A percentile compares a stretch with the other conserved stretches of the same genome.
These are phyloP conservation scores for Pythium rishiriense DNA, from an alignment of 352 stramenopile genomes.

Conservation along the genomic window DNA sequence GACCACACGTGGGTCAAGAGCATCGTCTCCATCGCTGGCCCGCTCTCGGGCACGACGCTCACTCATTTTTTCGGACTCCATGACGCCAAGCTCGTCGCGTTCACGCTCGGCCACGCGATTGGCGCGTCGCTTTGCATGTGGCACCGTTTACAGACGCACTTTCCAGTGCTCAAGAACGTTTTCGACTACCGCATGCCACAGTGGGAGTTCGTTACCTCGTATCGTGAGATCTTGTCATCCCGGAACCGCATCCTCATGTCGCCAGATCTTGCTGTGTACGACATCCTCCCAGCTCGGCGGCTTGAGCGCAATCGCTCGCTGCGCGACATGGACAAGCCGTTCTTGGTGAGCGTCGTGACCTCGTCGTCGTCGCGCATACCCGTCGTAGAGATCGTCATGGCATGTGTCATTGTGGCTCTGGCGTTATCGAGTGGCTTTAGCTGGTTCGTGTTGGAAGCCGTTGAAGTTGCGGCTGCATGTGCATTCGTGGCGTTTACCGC, in stretches of 20 bases:
- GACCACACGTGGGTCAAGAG: slow-evolving; percentile 57
- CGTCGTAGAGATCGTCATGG: slow-evolving; percentile 7
- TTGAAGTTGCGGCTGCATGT: slow-evolving; percentile 1
- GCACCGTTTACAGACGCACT: slow-evolving; percentile 27
- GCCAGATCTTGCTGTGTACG: slow-evolving; percentile 24
- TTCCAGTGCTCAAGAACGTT: slow-evolving; percentile 26
- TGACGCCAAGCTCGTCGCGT: slow-evolving; percentile 7
- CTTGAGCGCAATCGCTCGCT: slow-evolving; percentile 45
- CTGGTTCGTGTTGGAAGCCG: slow-evolving; percentile 1
- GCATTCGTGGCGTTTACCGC: slow-evolving; percentile 20
- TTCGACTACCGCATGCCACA: slow-evolving; percentile 39
- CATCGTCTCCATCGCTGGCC: slow-evolving; percentile 51
- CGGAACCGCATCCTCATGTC: slow-evolving; percentile 20
- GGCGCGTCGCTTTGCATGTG: slow-evolving; percentile 22
- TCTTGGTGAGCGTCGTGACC: slow-evolving; percentile 66
- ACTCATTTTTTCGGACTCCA: slow-evolving; percentile 25
- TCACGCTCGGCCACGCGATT: slow-evolving; percentile 18
- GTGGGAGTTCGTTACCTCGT: slow-evolving; percentile 31
- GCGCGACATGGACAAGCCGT: slow-evolving; percentile 51
- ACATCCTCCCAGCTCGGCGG: slow-evolving; percentile 36
- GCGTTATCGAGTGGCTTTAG: not conserved
- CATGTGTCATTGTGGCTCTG: not conserved
- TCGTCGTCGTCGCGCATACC: slow-evolving; percentile 41
- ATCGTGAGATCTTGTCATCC: slow-evolving; percentile 23
- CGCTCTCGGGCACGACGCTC: slow-evolving; percentile 28